phyloP scores from a whole-genome alignment of 768 basidiomycete species.

The Trametes punicea region DNA sequence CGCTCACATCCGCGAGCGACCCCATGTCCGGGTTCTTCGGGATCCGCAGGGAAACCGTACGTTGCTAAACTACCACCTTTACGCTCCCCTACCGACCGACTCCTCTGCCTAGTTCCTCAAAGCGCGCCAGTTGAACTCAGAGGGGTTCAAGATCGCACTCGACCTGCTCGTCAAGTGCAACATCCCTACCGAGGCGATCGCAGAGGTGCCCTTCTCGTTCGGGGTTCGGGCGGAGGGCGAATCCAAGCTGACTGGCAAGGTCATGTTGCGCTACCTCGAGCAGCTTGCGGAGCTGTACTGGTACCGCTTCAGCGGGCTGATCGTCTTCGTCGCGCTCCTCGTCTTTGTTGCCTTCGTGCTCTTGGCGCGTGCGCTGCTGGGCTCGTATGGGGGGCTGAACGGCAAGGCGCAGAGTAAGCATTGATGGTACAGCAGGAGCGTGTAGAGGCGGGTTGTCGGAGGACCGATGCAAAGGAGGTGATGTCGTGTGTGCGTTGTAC shows the following conservation, averaged over 20 bases:
- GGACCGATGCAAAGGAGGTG: neutral
- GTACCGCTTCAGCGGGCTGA: conserved; percentile 24
- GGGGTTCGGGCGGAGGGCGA: conserved; percentile 31
- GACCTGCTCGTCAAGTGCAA: conserved; percentile 31
- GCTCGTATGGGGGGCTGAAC: conserved; percentile 5
- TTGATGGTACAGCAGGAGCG: neutral
- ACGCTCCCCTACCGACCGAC: neutral
- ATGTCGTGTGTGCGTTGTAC: conserved; percentile 14
- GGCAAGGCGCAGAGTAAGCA: conserved; percentile 14
- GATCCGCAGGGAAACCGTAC: conserved; percentile 28
- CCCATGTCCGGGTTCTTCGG: conserved; percentile 33
- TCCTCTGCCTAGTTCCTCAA: conserved; percentile 27
- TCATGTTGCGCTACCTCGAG: conserved; percentile 30
- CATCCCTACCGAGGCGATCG: conserved; percentile 25
- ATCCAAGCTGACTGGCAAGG: conserved; percentile 31
- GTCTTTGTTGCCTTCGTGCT: conserved; percentile 16
- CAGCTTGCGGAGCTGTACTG: conserved; percentile 31
- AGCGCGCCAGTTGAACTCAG: conserved; percentile 26
- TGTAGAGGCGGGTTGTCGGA: neutral
- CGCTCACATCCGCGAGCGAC: conserved; percentile 30
- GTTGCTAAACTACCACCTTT: neutral
- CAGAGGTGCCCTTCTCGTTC: conserved; percentile 31
- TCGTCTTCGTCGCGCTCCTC: conserved; percentile 20
- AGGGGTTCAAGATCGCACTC: conserved; percentile 32
- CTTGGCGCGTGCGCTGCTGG: conserved; percentile 6